These are phyloP conservation scores for Aspergillus asperescens DNA, from an alignment of 495 filamentous ascomycete genomes.

Conservation along the genomic window DNA sequence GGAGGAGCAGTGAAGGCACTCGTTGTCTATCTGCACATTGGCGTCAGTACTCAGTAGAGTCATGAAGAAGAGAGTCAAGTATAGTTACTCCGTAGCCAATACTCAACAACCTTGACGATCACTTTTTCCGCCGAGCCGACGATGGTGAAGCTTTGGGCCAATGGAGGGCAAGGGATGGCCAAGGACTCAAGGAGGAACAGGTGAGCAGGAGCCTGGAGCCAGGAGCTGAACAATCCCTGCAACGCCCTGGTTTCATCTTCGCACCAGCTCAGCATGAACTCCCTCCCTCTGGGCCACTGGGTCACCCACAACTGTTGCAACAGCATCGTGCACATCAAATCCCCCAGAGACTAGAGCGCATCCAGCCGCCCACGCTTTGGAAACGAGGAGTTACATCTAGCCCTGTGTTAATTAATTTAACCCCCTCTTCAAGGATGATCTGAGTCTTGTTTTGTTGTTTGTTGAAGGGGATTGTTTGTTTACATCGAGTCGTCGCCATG, in stretches of 20 bases:
- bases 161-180: constrained; percentile 12
- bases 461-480: not conserved
- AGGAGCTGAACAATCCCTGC: constrained; percentile 9
- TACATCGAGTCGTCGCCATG: too few species aligned
- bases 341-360: not conserved
- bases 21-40: not conserved
- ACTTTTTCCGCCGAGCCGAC: not conserved
- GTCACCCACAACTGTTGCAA: too few species aligned
- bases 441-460: not conserved
- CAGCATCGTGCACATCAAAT: constrained; percentile 15
- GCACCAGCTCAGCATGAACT: not conserved
- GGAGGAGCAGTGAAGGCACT: not conserved
- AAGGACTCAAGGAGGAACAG: constrained; percentile 9
- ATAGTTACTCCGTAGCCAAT: too few species aligned
- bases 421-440: not conserved
- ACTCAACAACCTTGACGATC: constrained; percentile 4
- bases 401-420: constrained; percentile 1
- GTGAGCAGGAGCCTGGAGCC: too few species aligned
- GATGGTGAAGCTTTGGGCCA: constrained; percentile 7
- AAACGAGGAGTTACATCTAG: constrained; percentile 7
- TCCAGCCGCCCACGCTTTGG: constrained; percentile 4
- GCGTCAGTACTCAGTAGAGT: not conserved
- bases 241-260: constrained; percentile 11
- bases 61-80: not conserved
- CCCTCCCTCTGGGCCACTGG: not conserved